Evolutionary conservation across 768 basidiomycete species (phyloP).

Genomic region (Mycena vitilis): DNA sequence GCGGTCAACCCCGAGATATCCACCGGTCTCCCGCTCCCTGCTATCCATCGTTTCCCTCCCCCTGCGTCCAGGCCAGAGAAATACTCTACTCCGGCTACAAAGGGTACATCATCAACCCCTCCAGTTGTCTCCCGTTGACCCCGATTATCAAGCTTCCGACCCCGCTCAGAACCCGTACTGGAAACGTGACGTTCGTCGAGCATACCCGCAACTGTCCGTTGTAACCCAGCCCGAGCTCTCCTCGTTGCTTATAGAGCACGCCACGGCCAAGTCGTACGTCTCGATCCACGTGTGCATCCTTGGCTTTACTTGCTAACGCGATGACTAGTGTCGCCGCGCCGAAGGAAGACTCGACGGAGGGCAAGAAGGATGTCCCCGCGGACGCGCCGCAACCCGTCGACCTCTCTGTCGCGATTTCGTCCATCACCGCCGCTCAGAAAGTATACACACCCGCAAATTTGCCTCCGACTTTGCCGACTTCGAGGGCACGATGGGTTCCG

Average conservation of each 20-base stretch:
- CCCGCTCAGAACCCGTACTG: constrained; percentile 93
- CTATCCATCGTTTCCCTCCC: constrained; percentile 81
- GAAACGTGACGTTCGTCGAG: constrained; percentile 94
- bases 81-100: constrained; percentile 89
- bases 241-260: constrained; percentile 83
- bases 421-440: constrained; percentile 66
- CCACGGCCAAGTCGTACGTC: constrained; percentile 72
- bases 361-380: constrained; percentile 58
- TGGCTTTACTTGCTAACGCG: constrained; percentile 11
- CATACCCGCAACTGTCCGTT: constrained; percentile 92
- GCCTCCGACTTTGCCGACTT: constrained; percentile 78
- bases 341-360: constrained; percentile 40
- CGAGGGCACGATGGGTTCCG: constrained; percentile 81
- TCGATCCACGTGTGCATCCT: constrained; percentile 12
- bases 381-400: constrained; percentile 61
- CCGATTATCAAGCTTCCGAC: constrained; percentile 72
- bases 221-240: constrained; percentile 89
- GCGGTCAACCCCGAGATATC: constrained; percentile 93
- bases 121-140: constrained; percentile 7
- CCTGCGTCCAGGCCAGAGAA: constrained; percentile 90
- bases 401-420: constrained; percentile 78
- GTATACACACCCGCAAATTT: constrained; percentile 72
- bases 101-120: constrained; percentile 62
- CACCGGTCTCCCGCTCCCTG: constrained; percentile 84
- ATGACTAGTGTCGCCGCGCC: constrained; percentile 29